These are phyloP conservation scores for Lachancea sp. DNA, from an alignment of 805 yeast genomes.

Conservation along the genomic window DNA sequence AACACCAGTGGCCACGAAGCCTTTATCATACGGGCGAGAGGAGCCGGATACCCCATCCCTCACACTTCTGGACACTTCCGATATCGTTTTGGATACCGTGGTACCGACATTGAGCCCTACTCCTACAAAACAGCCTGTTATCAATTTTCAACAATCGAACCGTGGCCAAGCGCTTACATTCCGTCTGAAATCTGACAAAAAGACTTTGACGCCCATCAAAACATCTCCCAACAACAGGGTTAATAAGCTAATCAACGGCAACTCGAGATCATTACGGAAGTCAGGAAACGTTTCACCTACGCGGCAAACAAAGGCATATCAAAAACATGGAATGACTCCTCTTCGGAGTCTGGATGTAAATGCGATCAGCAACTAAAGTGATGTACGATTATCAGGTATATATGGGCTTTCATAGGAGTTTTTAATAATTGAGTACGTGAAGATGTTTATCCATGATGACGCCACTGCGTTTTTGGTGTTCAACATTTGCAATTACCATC, in stretches of 20 bases:
- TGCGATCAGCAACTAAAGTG: constrained; percentile 3
- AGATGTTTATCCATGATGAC: no score
- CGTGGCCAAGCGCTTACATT: constrained; percentile 33
- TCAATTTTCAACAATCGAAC: constrained; percentile 1
- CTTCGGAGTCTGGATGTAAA: constrained; percentile 10
- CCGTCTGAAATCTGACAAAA: constrained; percentile 28
- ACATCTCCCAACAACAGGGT: constrained; percentile 32
- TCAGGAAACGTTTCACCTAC: constrained; percentile 6
- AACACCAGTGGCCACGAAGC: constrained; percentile 4
- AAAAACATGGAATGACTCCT: neutral
- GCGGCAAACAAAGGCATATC: constrained; percentile 2
- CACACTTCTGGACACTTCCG: constrained; percentile 5
- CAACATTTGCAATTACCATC: no score
- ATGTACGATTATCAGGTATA: neutral
- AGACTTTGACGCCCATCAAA: constrained; percentile 27
- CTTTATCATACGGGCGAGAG: neutral
- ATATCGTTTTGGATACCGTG: constrained; percentile 1
- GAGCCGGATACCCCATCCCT: constrained; percentile 5
- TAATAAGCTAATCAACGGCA: constrained; percentile 28
- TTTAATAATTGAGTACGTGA: constrained; percentile 2
- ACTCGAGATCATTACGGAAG: constrained; percentile 3
- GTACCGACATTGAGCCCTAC: neutral
- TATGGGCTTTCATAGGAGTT: constrained; percentile 1
- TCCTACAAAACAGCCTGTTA: constrained; percentile 1
- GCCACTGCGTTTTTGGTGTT: no score